Base-by-base conservation (phyloP, 768 basidiomycete species). In the Antrodiella citrinella region DNA sequence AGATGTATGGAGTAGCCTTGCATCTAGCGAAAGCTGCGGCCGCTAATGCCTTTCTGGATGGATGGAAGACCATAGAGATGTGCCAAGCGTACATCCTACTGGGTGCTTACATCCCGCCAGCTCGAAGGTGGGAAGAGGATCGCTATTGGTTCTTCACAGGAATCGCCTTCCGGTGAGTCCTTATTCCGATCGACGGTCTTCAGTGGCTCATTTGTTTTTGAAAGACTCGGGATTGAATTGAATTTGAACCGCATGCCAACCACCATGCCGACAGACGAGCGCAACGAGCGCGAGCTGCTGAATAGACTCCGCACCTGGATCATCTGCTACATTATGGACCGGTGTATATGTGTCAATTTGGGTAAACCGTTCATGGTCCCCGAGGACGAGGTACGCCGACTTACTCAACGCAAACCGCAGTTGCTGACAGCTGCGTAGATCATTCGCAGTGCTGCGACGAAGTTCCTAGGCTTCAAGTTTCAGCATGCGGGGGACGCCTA, bases 271-370 rank as follows among this genome's bases (percentile, higher is more conserved):
- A 57, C 66, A 0, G 70, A 75, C 45, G 75, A 77, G 58, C 77
- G 77, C n/a, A 70, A 72, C 44, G 78, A 80, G 56, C 73, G 82
- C 24, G 84, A 87, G 70, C 71, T 73, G 20, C 69, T 84, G 35
- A 89, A 91, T 58, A 73, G 85, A 38, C 79, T 78, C 22, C 72
- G 88, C 51, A 83, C 81, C 21, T 89, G 86, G 85, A 68, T 88
- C 49, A 80, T 81, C 59, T 87, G 83, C 62, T 86, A 79, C 61
- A 81, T 83, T 54, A 76, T 84, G 49, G 88, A 91, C 59, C 79
- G 81, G 4, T 85, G 83, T 26, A 74, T 83, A 57, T 79, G 83
- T n/a, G 80, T 81, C 42, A 80, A 88, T 60, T 82, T 83, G 58
- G 86, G 86, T 10, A 88, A 86, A 58, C 75, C 82, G 41, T 78